Conservation (phyloP, 2,329 filamentous ascomycete genomes). For the Pestalotiopsis fici region DNA sequence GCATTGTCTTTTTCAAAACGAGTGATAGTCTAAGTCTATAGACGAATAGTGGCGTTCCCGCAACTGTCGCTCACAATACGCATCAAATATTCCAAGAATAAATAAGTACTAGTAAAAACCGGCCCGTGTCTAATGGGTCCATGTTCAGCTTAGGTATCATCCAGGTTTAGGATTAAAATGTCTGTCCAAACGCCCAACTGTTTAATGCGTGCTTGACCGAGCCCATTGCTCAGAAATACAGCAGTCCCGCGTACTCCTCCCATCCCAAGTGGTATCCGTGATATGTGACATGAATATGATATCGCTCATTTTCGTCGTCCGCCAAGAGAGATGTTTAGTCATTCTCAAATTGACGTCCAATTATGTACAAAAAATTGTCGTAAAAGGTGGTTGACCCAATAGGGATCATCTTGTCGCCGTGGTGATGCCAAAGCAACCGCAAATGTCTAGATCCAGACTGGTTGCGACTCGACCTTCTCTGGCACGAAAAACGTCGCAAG, state of each 20-base stretch:
- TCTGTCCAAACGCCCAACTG: neutral
- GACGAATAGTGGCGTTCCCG: neutral
- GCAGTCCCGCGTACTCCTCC: neutral
- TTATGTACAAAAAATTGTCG: constrained; percentile 34
- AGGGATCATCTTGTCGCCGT: neutral
- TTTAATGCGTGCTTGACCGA: neutral
- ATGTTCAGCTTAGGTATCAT: neutral
- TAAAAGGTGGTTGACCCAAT: constrained; percentile 14
- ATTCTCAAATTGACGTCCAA: constrained; percentile 16
- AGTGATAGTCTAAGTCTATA: constrained; percentile 1
- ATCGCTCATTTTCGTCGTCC: neutral
- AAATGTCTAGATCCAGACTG: constrained; percentile 51
- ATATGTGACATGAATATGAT: constrained; percentile 7
- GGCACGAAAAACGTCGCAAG: constrained; percentile 60
- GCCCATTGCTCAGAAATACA: neutral
- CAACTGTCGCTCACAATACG: neutral
- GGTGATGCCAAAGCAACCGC: constrained; percentile 2
- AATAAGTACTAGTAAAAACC: neutral
- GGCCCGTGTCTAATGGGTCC: neutral
- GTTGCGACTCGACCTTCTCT: constrained; percentile 28
- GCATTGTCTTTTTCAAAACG: neutral
- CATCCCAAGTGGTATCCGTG: constrained; percentile 7
- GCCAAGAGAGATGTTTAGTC: neutral
- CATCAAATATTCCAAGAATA: neutral
- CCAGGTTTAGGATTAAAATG: neutral